A percentile compares a stretch with the other conserved stretches of the same genome.
Evolutionary conservation across 768 basidiomycete genomes (phyloP).

Genomic region (Porpolomopsis calyptriformis): DNA sequence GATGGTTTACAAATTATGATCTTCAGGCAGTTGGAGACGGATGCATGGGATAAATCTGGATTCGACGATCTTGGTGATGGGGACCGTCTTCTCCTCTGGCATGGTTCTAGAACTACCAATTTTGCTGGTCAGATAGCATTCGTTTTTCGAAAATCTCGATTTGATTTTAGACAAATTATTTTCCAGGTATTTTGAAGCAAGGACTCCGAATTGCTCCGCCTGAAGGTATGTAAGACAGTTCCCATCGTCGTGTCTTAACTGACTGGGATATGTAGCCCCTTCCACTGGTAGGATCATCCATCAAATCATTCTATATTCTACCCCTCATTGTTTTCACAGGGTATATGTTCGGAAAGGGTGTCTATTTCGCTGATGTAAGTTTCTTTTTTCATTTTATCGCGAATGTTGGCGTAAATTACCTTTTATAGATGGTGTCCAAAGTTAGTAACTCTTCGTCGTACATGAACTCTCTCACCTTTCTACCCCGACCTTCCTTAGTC

Average conservation of each 20-base stretch:
- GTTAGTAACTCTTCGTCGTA: conserved; percentile 19
- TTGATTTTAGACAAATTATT: background rate
- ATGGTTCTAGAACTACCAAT: conserved; percentile 53
- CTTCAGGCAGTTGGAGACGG: conserved; percentile 19
- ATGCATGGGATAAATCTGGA: conserved; percentile 36
- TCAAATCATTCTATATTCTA: background rate
- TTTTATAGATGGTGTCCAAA: conserved; percentile 51
- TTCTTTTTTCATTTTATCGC: background rate
- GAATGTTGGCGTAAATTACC: conserved; percentile 3
- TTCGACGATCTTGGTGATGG: conserved; percentile 33
- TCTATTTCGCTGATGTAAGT: conserved; percentile 53
- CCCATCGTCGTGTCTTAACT: background rate
- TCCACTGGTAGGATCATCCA: background rate
- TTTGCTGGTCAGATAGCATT: conserved; percentile 35
- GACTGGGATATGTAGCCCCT: conserved; percentile 1
- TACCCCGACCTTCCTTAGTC: conserved; percentile 24
- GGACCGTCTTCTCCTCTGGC: conserved; percentile 50
- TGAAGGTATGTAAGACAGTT: conserved; percentile 30
- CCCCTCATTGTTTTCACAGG: conserved; percentile 31
- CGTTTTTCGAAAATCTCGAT: background rate
- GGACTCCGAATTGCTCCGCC: conserved; percentile 56
- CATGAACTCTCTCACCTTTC: background rate
- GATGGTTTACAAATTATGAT: background rate
- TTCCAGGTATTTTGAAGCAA: conserved; percentile 45
- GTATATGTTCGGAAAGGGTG: conserved; percentile 61